Base-by-base conservation (phyloP, 768 basidiomycete species). In the Suillus subalutaceus region DNA sequence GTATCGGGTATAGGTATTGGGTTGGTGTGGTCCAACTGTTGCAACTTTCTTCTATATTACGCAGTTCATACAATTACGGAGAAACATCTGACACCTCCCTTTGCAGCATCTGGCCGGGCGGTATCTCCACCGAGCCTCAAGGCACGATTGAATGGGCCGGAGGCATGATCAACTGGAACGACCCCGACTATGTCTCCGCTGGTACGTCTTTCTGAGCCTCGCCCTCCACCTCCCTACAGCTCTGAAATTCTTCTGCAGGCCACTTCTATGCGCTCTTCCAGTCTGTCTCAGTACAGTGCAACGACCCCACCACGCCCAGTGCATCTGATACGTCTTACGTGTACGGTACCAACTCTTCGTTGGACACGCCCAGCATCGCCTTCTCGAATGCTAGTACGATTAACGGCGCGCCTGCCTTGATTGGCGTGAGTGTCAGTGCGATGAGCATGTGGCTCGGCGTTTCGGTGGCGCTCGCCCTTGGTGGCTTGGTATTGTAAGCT, bases 71-170 rank as follows among this genome's bases (percentile, higher is more conserved):
- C 18, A 15, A 16, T 38, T n/a, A 44, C 20, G 44, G 30, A 32
- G 50, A 60, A 16, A 58, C 52, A 38, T 41, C 26, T 46, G 64
- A 61, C 38, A 15, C 37, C 12, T 65, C n/a, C 55, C 6, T 16
- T 52, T 40, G 40, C 61, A 82, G 90, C 67, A 70, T 95, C 63
- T 95, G 93, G 93, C 90, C 93, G n/a, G 90, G 90, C 7, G 94
- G 93, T 40, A 88, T 92, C 72, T 65, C 81, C 46, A 72, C 82
- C 10, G 83, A 81, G 41, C 81, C 92, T 9, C 77, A 80, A 59
- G 94, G 94, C 32, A 94, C 91, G 9, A 78, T 96, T 41, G 71
- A 85, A 64, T 96, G 94, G 93, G 84, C 88, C 18, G 92, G 91
- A 67, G 93, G 89, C 52, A 83, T 92, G 86, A 92, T 94, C 78